Conservation (phyloP, 2,329 filamentous ascomycete genomes). For the Stachybotrys chartarum region DNA sequence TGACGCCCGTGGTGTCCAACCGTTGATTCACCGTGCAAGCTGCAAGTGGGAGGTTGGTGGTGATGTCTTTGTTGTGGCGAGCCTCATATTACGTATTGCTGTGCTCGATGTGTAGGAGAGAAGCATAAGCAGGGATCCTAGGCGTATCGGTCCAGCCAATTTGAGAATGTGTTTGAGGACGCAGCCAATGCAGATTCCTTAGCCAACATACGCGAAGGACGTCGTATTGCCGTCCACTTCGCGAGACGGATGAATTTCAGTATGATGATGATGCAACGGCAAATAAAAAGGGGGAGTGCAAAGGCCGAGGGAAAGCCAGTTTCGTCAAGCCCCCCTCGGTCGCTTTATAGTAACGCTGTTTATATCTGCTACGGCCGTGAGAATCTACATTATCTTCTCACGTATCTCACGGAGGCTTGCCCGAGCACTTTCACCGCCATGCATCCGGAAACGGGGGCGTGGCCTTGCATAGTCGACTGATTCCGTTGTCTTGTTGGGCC, state of each 20-base stretch:
- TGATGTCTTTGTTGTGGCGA: neutral
- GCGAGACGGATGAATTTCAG: neutral
- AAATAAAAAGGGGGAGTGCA: neutral
- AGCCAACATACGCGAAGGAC: neutral
- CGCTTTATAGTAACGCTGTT: neutral
- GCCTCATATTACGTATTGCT: neutral
- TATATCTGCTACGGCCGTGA: neutral
- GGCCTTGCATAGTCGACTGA: neutral
- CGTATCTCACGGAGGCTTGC: neutral
- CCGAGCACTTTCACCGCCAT: conserved; percentile 1
- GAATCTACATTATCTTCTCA: neutral
- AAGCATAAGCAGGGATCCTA: neutral
- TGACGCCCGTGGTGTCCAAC: neutral
- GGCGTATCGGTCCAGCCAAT: too few species aligned
- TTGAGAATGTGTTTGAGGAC: neutral
- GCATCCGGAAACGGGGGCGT: neutral
- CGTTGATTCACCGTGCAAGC: neutral
- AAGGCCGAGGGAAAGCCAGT: neutral
- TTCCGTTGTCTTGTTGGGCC: neutral
- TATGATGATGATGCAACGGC: neutral
- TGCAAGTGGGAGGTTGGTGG: neutral
- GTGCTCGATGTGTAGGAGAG: neutral
- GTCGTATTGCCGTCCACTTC: neutral
- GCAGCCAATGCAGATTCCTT: neutral
- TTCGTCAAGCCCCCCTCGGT: neutral